These are phyloP conservation scores for Pisolithus sp. DNA, from an alignment of 768 basidiomycete species.

Conservation along the genomic window DNA sequence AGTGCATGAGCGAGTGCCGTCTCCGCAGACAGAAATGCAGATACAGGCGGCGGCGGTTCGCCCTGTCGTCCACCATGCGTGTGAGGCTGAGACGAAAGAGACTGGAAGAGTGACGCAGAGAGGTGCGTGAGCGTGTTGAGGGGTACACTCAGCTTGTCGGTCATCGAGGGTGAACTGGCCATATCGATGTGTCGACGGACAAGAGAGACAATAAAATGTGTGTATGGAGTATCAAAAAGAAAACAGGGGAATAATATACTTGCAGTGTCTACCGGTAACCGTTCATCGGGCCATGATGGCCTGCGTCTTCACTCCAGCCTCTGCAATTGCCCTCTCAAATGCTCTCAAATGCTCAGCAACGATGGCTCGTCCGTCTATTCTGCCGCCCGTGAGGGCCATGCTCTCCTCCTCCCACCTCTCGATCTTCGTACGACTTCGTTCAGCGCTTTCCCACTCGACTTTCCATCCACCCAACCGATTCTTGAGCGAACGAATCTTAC, in stretches of 20 bases:
- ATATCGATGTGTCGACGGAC: slow-evolving; percentile 5
- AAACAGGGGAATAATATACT: slow-evolving; percentile 1
- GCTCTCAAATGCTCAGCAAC: slow-evolving; percentile 76
- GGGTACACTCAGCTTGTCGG: slow-evolving; percentile 54
- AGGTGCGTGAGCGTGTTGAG: slow-evolving; percentile 56
- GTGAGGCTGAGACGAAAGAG: slow-evolving; percentile 57
- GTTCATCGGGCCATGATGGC: slow-evolving; percentile 73
- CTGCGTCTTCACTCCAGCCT: slow-evolving; percentile 70
- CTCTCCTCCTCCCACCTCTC: slow-evolving; percentile 75
- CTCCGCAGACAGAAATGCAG: slow-evolving; percentile 58
- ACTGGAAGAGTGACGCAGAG: slow-evolving; percentile 64
- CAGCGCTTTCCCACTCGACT: slow-evolving; percentile 79
- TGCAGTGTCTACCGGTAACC: not conserved
- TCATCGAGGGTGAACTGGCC: slow-evolving; percentile 36
- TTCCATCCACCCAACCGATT: slow-evolving; percentile 79
- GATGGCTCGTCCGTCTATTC: slow-evolving; percentile 56
- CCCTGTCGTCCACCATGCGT: slow-evolving; percentile 15
- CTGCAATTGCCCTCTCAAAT: slow-evolving; percentile 64
- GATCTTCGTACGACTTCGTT: slow-evolving; percentile 67
- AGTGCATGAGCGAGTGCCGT: slow-evolving; percentile 59
- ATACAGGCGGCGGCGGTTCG: slow-evolving; percentile 39
- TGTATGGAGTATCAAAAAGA: not conserved
- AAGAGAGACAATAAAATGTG: slow-evolving; percentile 6
- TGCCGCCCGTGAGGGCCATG: slow-evolving; percentile 28
- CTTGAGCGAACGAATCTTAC: slow-evolving; percentile 80